Conservation (phyloP, 2,329 filamentous ascomycete genomes). For the Diaporthe citri region DNA sequence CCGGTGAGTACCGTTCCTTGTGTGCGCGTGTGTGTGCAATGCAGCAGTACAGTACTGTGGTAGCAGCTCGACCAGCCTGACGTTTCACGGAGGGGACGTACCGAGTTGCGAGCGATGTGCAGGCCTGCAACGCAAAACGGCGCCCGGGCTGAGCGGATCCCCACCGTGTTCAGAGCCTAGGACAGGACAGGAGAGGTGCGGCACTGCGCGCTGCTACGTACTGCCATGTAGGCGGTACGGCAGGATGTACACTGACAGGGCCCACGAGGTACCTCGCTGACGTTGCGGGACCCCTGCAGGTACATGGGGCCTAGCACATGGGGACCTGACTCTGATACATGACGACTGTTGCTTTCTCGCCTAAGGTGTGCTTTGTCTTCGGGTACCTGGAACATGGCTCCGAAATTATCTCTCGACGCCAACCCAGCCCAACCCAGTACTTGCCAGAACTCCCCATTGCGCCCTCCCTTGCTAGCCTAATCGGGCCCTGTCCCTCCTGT, state of each 20-base stretch:
- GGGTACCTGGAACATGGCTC: slow-evolving; percentile 38
- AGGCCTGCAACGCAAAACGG: slow-evolving; percentile 26
- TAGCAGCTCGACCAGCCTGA: slow-evolving; percentile 26
- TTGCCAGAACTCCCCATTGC: slow-evolving; percentile 24
- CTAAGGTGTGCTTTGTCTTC: slow-evolving; percentile 37
- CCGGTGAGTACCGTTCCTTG: not conserved
- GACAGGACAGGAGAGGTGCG: not conserved
- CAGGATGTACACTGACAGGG: not conserved
- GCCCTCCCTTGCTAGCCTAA: slow-evolving; percentile 31
- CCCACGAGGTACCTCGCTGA: slow-evolving; percentile 19
- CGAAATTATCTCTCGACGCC: slow-evolving; percentile 32
- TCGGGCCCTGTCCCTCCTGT: slow-evolving; percentile 18
- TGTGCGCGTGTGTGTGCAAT: not conserved
- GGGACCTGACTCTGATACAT: slow-evolving; percentile 38
- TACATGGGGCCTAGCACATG: slow-evolving; percentile 34
- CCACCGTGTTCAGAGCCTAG: slow-evolving; percentile 19
- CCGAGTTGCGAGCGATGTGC: slow-evolving; percentile 26
- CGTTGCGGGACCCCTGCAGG: slow-evolving; percentile 33
- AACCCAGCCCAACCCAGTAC: slow-evolving; percentile 27
- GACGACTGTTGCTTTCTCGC: slow-evolving; percentile 39
- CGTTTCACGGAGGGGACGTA: slow-evolving; percentile 33
- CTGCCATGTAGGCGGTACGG: slow-evolving; percentile 17
- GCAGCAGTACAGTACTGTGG: not conserved
- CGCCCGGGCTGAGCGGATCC: slow-evolving; percentile 34
- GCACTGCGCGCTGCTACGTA: not conserved